Evolutionary conservation across 2,329 filamentous ascomycete genomes (phyloP).

Genomic region (Epichloe sibirici): DNA sequence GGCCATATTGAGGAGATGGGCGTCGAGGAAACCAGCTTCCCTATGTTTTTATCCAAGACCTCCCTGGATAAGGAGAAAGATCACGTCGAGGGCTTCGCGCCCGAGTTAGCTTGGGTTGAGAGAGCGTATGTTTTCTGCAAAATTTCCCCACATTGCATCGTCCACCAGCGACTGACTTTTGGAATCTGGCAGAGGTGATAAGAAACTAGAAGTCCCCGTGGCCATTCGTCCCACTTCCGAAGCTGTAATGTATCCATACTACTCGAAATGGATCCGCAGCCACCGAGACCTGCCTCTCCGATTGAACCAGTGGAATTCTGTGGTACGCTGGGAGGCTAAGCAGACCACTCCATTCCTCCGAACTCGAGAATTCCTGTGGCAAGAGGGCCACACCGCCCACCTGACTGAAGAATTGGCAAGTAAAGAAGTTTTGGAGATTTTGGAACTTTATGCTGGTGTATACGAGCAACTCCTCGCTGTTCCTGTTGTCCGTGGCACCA

Average conservation of each 20-base stretch:
- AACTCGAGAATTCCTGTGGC: constrained; percentile 94
- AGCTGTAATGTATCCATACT: constrained; percentile 91
- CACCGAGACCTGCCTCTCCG: constrained; percentile 89
- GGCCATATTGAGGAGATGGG: constrained; percentile 77
- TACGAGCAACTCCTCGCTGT: constrained; percentile 92
- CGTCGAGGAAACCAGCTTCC: constrained; percentile 93
- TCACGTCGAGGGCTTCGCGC: constrained; percentile 96
- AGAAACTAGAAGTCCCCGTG: constrained; percentile 72
- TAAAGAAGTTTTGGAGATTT: constrained; percentile 80
- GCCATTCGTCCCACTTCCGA: constrained; percentile 58
- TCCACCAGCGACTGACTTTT: not conserved
- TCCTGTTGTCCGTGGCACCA: constrained; percentile 82
- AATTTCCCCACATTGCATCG: not conserved
- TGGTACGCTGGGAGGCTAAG: constrained; percentile 93
- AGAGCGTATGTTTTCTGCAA: constrained; percentile 47
- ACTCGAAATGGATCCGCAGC: constrained; percentile 91
- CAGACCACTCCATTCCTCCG: constrained; percentile 78
- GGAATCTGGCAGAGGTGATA: constrained; percentile 55
- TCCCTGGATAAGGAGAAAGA: constrained; percentile 84
- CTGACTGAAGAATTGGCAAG: constrained; percentile 71
- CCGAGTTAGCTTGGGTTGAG: constrained; percentile 81
- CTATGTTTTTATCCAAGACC: constrained; percentile 87
- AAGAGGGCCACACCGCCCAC: constrained; percentile 88
- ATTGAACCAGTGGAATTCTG: constrained; percentile 96
- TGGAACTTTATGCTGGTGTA: constrained; percentile 82